phyloP scores from a whole-genome alignment of 306 rosid species.

The Cicer cuneatum region DNA sequence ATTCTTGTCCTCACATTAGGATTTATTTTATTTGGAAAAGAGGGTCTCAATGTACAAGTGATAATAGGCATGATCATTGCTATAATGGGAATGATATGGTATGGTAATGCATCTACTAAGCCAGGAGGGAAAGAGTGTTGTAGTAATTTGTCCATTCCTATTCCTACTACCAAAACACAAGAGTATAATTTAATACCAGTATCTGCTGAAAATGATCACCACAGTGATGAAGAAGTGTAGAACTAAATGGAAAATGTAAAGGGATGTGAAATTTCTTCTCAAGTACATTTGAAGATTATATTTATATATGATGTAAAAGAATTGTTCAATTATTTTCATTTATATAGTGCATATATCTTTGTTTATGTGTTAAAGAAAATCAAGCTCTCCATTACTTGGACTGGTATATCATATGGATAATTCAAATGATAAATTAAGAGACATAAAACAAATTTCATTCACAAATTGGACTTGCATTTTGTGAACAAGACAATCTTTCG shows the following conservation, averaged over 20 bases:
- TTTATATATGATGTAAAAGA: constrained; percentile 41
- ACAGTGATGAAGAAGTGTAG: constrained; percentile 49
- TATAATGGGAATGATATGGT: constrained; percentile 78
- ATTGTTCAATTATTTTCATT: constrained; percentile 32
- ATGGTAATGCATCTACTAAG: constrained; percentile 77
- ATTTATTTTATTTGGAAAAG: constrained; percentile 81
- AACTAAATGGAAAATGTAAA: constrained; percentile 30
- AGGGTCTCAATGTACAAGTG: constrained; percentile 73
- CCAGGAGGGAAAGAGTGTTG: constrained; percentile 80
- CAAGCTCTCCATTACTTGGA: too few relatives aligned
- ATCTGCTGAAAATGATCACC: constrained; percentile 55
- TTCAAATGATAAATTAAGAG: too few relatives aligned
- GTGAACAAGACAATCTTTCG: too few relatives aligned
- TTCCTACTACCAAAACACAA: constrained; percentile 53
- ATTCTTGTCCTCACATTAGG: constrained; percentile 73
- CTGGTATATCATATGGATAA: too few relatives aligned
- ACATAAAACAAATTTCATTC: too few relatives aligned
- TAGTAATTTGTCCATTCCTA: constrained; percentile 43
- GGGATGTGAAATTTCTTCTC: constrained; percentile 21
- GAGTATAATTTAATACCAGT: constrained; percentile 51
- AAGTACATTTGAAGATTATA: constrained; percentile 10
- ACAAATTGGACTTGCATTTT: too few relatives aligned
- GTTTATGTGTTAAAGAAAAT: not conserved
- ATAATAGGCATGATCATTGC: constrained; percentile 74
- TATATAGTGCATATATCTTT: constrained; percentile 17